Percentiles rank a stretch among this genome's conserved stretches.
Evolutionary conservation across 202 grass and related monocot genomes (phyloP).

Genomic region (Musa balbisiana): DNA sequence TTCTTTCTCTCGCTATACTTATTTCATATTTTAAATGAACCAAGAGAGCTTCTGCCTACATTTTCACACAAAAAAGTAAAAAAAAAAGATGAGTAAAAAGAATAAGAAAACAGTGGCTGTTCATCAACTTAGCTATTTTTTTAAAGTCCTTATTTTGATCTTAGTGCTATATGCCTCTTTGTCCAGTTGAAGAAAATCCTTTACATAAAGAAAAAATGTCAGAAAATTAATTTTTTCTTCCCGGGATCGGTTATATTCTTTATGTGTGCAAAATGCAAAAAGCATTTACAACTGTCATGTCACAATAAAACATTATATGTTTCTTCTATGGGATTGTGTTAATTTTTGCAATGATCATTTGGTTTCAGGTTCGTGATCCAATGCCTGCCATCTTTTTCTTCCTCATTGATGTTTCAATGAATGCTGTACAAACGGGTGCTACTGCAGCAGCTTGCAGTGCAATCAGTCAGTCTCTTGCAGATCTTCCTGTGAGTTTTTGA

Average conservation of each 20-base stretch:
- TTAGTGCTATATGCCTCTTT: no score
- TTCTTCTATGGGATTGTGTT: background rate
- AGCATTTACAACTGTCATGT: background rate
- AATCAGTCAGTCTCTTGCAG: slow-evolving; percentile 53
- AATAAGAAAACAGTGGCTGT: no score
- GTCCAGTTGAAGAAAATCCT: no score
- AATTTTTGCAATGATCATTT: background rate
- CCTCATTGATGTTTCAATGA: slow-evolving; percentile 80
- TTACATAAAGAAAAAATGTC: no score
- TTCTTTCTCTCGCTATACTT: no score
- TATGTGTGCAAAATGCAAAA: background rate
- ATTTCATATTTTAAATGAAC: no score
- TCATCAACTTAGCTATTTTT: no score
- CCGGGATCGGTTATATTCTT: background rate
- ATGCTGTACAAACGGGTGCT: slow-evolving; percentile 66
- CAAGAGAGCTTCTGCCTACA: no score
- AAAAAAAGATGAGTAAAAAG: no score
- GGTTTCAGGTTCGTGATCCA: slow-evolving; percentile 73
- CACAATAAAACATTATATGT: background rate
- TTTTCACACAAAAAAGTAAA: no score
- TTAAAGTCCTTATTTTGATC: no score
- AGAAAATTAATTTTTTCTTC: no score
- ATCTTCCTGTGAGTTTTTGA: slow-evolving; percentile 59
- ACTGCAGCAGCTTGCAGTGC: slow-evolving; percentile 78
- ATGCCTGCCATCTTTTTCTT: slow-evolving; percentile 92